Conservation (phyloP, 306 rosid species). For the Quercus parvula region DNA sequence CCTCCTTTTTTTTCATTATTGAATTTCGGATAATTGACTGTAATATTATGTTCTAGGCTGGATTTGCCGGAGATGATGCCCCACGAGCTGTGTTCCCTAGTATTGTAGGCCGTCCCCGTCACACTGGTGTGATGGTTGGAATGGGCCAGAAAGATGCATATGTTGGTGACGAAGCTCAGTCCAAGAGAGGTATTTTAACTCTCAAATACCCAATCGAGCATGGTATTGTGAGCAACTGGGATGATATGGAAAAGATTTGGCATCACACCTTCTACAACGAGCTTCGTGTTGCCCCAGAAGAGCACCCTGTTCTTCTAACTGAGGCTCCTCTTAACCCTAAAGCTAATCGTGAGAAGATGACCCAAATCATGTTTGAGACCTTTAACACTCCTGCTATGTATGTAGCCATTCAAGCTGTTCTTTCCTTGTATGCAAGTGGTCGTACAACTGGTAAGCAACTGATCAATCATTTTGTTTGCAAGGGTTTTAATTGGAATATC, state of each 20-base stretch:
- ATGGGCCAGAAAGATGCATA: constrained; percentile 99
- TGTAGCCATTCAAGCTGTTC: constrained; percentile 99
- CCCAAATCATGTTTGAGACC: constrained; percentile 99
- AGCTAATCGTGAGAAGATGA: constrained; percentile 99
- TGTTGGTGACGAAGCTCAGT: constrained; percentile 99
- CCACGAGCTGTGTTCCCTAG: constrained; percentile 99
- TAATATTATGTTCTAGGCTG: constrained; percentile 56
- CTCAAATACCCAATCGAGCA: constrained; percentile 96
- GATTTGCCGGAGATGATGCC: constrained; percentile 99
- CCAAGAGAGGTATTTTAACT: constrained; percentile 94
- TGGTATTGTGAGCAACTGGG: constrained; percentile 99
- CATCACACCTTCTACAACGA: constrained; percentile 98
- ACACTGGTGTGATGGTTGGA: constrained; percentile 99
- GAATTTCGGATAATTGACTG: constrained; percentile 6
- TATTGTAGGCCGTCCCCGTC: constrained; percentile 99
- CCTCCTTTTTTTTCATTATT: neutral
- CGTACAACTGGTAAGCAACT: constrained; percentile 89
- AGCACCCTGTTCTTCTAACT: constrained; percentile 95
- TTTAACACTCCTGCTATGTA: constrained; percentile 98
- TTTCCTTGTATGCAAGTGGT: constrained; percentile 96
- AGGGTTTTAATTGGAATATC: constrained; percentile 9
- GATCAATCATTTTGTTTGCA: constrained; percentile 7
- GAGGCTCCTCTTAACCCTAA: constrained; percentile 99
- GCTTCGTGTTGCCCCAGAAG: constrained; percentile 99
- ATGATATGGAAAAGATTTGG: constrained; percentile 99